Base-by-base conservation (phyloP, 2,329 filamentous ascomycete genomes). In the Cordyceps militaris region DNA sequence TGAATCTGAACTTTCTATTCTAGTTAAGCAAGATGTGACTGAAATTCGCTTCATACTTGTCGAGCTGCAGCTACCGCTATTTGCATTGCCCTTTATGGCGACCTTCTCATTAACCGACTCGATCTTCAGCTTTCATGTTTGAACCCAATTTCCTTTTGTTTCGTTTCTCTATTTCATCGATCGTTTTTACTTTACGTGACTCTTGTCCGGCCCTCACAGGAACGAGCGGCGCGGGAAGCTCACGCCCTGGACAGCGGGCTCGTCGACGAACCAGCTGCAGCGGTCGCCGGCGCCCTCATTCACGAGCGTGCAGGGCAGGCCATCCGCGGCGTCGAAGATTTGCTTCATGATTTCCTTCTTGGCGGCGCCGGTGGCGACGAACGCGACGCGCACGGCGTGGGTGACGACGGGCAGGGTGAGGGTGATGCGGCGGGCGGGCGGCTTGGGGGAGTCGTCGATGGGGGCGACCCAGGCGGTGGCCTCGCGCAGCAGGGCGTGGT, bases 241-340 rank as follows among this genome's bases (percentile, higher is more conserved):
- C 13, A 99, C 89, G 4, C 90, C 91, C 67, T 96, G 87, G 13
- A 95, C 85, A 48, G 94, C 93, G 4, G 88, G 79, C 67, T 85
- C 81, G 70, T 97, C 94, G 44, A 92, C 91, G 70, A 99, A 97
- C 94, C 94, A 99, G 74, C 86, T 94, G 68, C 91, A 91, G 66
- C 91, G 87, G 63, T 96, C 91, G 46, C 89, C 90, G 3, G 84
- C 87, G 43, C 83, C 84, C 66, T 89, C 83, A 71, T 99, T 99
- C 67, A 99, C 87, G 63, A 97, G 78, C 1, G 89, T 85, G 70
- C 91, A 96, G 1, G 94, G 94, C 60, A 97, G 77, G 36, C 83
- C 85, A 2, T 86, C 85, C 9, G 86, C 85, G 63, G 88, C 87
- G 63, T 90, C 85, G 69, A 99, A 96, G 65, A 97, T 97, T 69